Evolutionary conservation across 2,329 filamentous ascomycete species (phyloP).

Genomic region (Calonectria multiphialidica): DNA sequence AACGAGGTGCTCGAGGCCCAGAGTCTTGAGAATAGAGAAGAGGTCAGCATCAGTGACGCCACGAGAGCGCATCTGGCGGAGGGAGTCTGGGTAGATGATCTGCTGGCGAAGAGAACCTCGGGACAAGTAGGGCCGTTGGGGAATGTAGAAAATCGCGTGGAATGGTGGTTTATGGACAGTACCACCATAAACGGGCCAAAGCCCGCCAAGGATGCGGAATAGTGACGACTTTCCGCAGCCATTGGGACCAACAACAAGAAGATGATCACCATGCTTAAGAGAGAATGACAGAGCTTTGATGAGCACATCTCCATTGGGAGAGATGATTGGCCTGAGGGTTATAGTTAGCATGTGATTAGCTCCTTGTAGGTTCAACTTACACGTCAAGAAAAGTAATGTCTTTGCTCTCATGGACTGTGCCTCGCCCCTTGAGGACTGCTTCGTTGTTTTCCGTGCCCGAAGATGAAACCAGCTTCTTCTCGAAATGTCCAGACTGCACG

Average conservation of each 20-base stretch:
- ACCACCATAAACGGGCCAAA: conserved; percentile 98
- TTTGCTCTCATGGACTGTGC: conserved; percentile 83
- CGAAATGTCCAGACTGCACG: conserved; percentile 88
- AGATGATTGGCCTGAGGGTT: conserved; percentile 81
- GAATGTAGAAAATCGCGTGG: conserved; percentile 97
- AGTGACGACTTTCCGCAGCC: conserved; percentile 97
- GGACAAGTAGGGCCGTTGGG: conserved; percentile 93
- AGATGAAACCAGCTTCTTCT: conserved; percentile 96
- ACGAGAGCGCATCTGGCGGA: conserved; percentile 88
- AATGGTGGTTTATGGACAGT: conserved; percentile 92
- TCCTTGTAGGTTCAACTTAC: conserved; percentile 52
- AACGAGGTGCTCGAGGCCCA: conserved; percentile 87
- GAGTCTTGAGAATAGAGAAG: conserved; percentile 78
- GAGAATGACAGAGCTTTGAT: conserved; percentile 88
- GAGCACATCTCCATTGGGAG: conserved; percentile 94
- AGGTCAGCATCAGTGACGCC: conserved; percentile 87
- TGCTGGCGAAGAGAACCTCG: conserved; percentile 94
- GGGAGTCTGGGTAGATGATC: conserved; percentile 93
- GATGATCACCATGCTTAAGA: conserved; percentile 87
- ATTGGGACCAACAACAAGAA: conserved; percentile 96
- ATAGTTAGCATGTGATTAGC: background rate
- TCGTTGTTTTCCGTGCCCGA: conserved; percentile 86
- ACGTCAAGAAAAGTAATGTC: conserved; percentile 90
- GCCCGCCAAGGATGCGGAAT: conserved; percentile 94
- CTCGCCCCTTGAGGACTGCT: conserved; percentile 84